Evolutionary conservation across 2,329 filamentous ascomycete genomes (phyloP).

Genomic region (Nigrograna mackinnonii): DNA sequence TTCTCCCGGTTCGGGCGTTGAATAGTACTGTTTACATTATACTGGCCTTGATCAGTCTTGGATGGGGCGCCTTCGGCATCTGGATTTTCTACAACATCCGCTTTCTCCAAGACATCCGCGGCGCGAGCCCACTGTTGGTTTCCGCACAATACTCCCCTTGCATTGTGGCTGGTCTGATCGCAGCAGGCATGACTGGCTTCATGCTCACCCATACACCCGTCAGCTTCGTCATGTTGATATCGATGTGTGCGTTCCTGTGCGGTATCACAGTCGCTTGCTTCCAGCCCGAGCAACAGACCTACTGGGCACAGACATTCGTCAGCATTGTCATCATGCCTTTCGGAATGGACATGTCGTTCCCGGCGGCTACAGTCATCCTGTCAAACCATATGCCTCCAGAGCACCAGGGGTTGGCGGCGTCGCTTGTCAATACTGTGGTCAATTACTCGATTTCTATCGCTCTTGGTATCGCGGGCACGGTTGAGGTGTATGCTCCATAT

Average conservation of each 20-base stretch:
- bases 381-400: slow-evolving; percentile 37
- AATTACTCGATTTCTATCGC: slow-evolving; percentile 45
- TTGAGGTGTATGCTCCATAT: slow-evolving; percentile 19
- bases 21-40: slow-evolving; percentile 31
- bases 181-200: slow-evolving; percentile 39
- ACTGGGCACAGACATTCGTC: slow-evolving; percentile 42
- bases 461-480: slow-evolving; percentile 43
- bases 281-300: slow-evolving; percentile 35
- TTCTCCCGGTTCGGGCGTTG: slow-evolving; percentile 29
- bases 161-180: slow-evolving; percentile 37
- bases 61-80: slow-evolving; percentile 33
- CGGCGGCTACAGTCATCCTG: slow-evolving; percentile 41
- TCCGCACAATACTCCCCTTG: slow-evolving; percentile 38
- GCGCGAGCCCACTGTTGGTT: slow-evolving; percentile 31
- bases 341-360: slow-evolving; percentile 43
- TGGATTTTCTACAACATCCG: slow-evolving; percentile 43
- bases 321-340: slow-evolving; percentile 39
- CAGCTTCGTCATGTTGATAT: slow-evolving; percentile 41
- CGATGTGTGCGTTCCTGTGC: slow-evolving; percentile 38
- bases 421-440: slow-evolving; percentile 40
- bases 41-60: slow-evolving; percentile 27
- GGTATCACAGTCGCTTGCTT: slow-evolving; percentile 33
- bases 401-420: slow-evolving; percentile 44
- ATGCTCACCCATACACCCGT: slow-evolving; percentile 42
- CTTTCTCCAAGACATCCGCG: slow-evolving; percentile 37